phyloP scores from a whole-genome alignment of 805 yeast species.

The Wickerhamomyces tratensis region DNA sequence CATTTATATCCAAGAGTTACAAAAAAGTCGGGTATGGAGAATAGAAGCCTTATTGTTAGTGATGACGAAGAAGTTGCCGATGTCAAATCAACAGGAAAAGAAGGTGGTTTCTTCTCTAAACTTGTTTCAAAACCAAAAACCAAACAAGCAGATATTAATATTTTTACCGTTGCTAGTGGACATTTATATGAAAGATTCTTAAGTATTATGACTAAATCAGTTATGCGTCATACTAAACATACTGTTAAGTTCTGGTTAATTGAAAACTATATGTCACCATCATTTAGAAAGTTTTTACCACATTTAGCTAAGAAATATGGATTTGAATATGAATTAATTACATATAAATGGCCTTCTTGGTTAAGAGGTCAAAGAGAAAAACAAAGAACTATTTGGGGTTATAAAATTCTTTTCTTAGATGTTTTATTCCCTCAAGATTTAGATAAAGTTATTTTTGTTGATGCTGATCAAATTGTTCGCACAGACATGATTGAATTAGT shows the following conservation, averaged over 20 bases:
- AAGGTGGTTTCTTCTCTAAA: slow-evolving; percentile 8
- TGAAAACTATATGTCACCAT: slow-evolving; percentile 70
- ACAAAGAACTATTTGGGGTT: slow-evolving; percentile 81
- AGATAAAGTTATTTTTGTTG: slow-evolving; percentile 73
- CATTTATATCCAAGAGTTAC: slow-evolving; percentile 35
- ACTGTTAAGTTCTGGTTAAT: slow-evolving; percentile 79
- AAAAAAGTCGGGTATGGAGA: slow-evolving; percentile 30
- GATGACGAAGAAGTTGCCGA: slow-evolving; percentile 5
- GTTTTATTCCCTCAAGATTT: slow-evolving; percentile 76
- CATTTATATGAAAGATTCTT: slow-evolving; percentile 66
- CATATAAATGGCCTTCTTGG: slow-evolving; percentile 93
- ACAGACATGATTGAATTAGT: slow-evolving; percentile 63
- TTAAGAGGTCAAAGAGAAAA: slow-evolving; percentile 67
- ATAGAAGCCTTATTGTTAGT: slow-evolving; percentile 5
- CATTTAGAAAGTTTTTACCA: slow-evolving; percentile 54
- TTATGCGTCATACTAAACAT: slow-evolving; percentile 52
- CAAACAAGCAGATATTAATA: slow-evolving; percentile 55
- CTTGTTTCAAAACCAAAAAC: slow-evolving; percentile 5
- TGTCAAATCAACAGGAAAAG: slow-evolving; percentile 4
- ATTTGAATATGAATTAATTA: slow-evolving; percentile 67
- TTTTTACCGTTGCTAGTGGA: slow-evolving; percentile 79
- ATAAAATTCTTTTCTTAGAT: slow-evolving; percentile 79
- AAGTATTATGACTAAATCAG: slow-evolving; percentile 75
- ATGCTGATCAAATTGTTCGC: slow-evolving; percentile 76
- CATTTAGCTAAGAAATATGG: slow-evolving; percentile 44